Base-by-base conservation (phyloP, 225 moss, liverwort and hornwort species). In the Antitrichia curtipendula region DNA sequence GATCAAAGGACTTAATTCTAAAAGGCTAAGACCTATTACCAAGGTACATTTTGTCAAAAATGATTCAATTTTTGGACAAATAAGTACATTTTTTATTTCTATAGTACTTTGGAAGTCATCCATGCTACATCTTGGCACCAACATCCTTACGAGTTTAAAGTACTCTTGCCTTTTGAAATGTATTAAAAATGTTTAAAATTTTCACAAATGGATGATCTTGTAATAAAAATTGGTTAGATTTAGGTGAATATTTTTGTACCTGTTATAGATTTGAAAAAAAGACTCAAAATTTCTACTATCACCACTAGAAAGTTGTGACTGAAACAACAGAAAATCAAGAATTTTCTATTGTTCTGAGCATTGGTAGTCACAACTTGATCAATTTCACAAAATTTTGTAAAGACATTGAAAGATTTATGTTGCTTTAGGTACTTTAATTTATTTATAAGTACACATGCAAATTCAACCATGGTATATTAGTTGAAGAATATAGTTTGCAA, bases 181-280 rank as follows among this genome's bases (percentile, higher is more conserved):
- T 14, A 24, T 14, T 14, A 13, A 24, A 40, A 38, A 40, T 4
- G 0, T 69, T 40, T 40, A 24, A 13, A 40, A 13, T 23, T 13
- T 40, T 69, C 2, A 24, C 8, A 40, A 23, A 38, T 40, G 8
- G 2, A 69, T 24, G 4, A 40, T 69, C 2, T 41, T 1, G 15
- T 36, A 36, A 65, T 69, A 8, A 41, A 0, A 69, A 40, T 24
- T 5, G 3, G 14, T 7, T 1, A 38, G 1, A 2, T 38, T 4
- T 13, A 68, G 4, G 6, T 12, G 50, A 50, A 50, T 50, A 13
- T 50, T 14, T 50, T 15, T 50, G 15, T 50, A 50, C 14, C 4
- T 4, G 12, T 3, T 16, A 40, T 5, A 19, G 8, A 70, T 47
- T 47, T 47, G 7, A 4, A 18, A 8, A 9, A 73, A 73, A 50